Base-by-base conservation (phyloP, 2,329 filamentous ascomycete species). In the Arthrobotrys megalospora region DNA sequence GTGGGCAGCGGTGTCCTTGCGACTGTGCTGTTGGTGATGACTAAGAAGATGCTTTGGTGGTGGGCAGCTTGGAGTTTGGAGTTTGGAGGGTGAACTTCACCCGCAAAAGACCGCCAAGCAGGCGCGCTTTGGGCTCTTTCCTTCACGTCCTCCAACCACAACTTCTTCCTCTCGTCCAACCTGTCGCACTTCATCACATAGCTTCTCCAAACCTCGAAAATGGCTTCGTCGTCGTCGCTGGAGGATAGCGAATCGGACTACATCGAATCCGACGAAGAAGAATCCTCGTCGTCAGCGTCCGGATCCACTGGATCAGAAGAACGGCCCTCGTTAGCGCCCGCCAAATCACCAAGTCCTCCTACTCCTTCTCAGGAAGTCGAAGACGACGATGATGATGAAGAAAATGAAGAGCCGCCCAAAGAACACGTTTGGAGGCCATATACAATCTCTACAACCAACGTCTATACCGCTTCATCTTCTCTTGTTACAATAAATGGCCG, bases 381-480 rank as follows among this genome's bases (percentile, higher is more conserved):
- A 34, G 52, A 58, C 3, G 3, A 58, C 1, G 32, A 21, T 12
- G n/a, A 36, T 4, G 52, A 52, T 10, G 28, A 70, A 47, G 21
- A 50, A 19, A 19, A 52, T 19, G 47, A 62, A 45, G 45, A 48
- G 11, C 1, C 8, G 11, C 10, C 45, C 5, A 55, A 43, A 24
- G 47, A 62, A n/a, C 1, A 32, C 6, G 32, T 21, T 4, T 69
- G 47, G 38, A 64, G 41, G n/a, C 76, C 76, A 28, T 75, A 79
- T 50, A 52, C 64, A 6, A 21, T 21, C 43, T 48, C 69, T 4
- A 62, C 55, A 8, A 41, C 63, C 53, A 75, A 69, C 16, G 69
- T 79, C 38, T 79, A 75, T 28, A 28, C 63, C 3, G 76, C 76
- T 21, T 69, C 69, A 7, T 79, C 76, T 21, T 79, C 76, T 16